Evolutionary conservation across 371 early-diverging fungal species (phyloP).

Genomic region (Mucor saturninus): DNA sequence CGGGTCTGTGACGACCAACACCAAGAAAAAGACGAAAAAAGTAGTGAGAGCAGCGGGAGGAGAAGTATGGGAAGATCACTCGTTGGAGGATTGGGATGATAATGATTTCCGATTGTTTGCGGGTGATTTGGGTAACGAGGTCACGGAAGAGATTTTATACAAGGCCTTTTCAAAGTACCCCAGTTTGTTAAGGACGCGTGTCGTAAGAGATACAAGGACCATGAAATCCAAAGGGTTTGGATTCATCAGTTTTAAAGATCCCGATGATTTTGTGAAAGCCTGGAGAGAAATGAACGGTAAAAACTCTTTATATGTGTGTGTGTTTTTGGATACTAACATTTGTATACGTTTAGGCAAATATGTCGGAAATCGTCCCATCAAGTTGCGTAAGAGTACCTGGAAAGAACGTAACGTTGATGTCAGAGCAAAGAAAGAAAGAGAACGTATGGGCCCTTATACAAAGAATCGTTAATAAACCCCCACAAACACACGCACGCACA

Average conservation of each 20-base stretch:
- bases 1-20: conserved; percentile 1
- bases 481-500: too few relatives aligned
- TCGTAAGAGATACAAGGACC: conserved; percentile 79
- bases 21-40: conserved; percentile 60
- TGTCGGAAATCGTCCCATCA: conserved; percentile 93
- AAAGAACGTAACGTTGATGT: conserved; percentile 87
- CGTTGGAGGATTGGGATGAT: conserved; percentile 88
- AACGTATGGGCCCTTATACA: conserved; percentile 50
- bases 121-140: conserved; percentile 91
- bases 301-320: not conserved
- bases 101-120: conserved; percentile 88
- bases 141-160: conserved; percentile 78
- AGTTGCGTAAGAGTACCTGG: conserved; percentile 93
- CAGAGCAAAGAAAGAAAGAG: conserved; percentile 50
- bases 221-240: conserved; percentile 85
- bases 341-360: conserved; percentile 80
- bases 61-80: conserved; percentile 93
- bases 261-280: conserved; percentile 84
- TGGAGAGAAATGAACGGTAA: conserved; percentile 91
- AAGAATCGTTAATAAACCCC: conserved; percentile 30
- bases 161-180: conserved; percentile 84
- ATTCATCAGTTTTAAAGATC: conserved; percentile 83
- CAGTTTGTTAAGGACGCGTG: conserved; percentile 75
- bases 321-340: not conserved
- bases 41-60: conserved; percentile 88